phyloP scores from a whole-genome alignment of 2,329 filamentous ascomycete genomes.

The Conoideocrella luteorostrata region DNA sequence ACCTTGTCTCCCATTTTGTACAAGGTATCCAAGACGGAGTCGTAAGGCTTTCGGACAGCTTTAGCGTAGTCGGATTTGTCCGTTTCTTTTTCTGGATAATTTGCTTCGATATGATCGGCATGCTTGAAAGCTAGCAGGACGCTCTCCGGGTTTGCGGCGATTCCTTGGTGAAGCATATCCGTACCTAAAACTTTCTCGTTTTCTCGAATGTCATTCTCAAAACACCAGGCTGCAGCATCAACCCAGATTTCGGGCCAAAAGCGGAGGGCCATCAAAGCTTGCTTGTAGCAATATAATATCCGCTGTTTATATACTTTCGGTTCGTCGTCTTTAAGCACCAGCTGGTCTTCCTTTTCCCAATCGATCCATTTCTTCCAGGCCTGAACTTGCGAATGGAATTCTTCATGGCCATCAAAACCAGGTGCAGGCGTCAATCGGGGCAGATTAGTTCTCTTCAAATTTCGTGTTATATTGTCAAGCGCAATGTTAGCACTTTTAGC shows the following conservation, averaged over 20 bases:
- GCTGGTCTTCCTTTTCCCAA: slow-evolving; percentile 90
- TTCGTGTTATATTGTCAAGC: slow-evolving; percentile 79
- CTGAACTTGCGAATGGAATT: slow-evolving; percentile 77
- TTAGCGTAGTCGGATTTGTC: slow-evolving; percentile 71
- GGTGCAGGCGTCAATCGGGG: slow-evolving; percentile 75
- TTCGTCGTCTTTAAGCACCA: slow-evolving; percentile 81
- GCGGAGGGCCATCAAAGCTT: slow-evolving; percentile 84
- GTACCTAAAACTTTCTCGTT: slow-evolving; percentile 59
- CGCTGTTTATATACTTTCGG: slow-evolving; percentile 66
- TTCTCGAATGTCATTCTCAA: slow-evolving; percentile 61
- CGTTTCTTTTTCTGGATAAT: slow-evolving; percentile 68
- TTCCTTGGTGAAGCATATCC: slow-evolving; percentile 74
- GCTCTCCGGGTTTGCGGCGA: slow-evolving; percentile 87
- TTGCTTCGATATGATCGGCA: slow-evolving; percentile 79
- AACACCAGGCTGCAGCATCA: slow-evolving; percentile 89
- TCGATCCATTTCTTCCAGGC: slow-evolving; percentile 91
- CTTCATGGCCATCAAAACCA: slow-evolving; percentile 80
- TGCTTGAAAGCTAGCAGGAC: slow-evolving; percentile 84
- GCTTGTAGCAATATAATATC: slow-evolving; percentile 85
- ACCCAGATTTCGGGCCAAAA: slow-evolving; percentile 98
- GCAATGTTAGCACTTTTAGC: slow-evolving; percentile 85
- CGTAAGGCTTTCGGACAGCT: slow-evolving; percentile 76
- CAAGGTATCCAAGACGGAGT: slow-evolving; percentile 76
- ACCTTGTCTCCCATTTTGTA: slow-evolving; percentile 77
- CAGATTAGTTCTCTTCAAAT: slow-evolving; percentile 68